Base-by-base conservation (phyloP, 2,329 filamentous ascomycete genomes). In the Volutella citrinella region DNA sequence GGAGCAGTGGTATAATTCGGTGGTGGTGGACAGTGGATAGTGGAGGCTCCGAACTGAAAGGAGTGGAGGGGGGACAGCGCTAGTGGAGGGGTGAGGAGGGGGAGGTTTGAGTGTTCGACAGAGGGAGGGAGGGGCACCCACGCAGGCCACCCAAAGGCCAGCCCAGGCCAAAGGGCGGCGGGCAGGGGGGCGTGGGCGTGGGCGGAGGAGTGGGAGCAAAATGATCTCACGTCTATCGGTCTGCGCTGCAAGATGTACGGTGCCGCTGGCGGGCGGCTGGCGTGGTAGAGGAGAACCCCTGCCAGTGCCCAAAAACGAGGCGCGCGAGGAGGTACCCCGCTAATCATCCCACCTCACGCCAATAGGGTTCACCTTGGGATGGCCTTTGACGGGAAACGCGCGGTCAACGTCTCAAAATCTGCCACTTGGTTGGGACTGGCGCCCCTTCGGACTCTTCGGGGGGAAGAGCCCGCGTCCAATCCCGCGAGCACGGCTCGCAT, bases 221-320 rank as follows among this genome's bases (percentile, higher is more conserved):
- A 47, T 48, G 44, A 48, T 46, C 38, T 44, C 40, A 40, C 40
- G n/a, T n/a, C n/a, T n/a, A n/a, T n/a, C n/a, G n/a, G n/a, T n/a
- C n/a, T n/a, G n/a, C n/a, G n/a, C n/a, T n/a, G n/a, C n/a, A n/a
- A n/a, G n/a, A n/a, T n/a, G n/a, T n/a, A n/a, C n/a, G n/a, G n/a
- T n/a, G n/a, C n/a, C n/a, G n/a, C n/a, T n/a, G n/a, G n/a, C 18
- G 18, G 22, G 19, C 27, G 27, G 14, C 23, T 10, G 35, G 34
- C 34, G 28, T 43, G 42, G 42, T 46, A 48, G 36, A 21, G 23
- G 28, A 38, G 19, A 34, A 39, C 40, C 29, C 36, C 21, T 36
- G 40, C 19, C 10, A 9, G 7, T 10, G 15, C 14, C 17, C 23
- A 18, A 10, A 10, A 19, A 27, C 25, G 19, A 26, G 29, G 26